Percentiles rank a stretch among this genome's conserved stretches.
These are phyloP conservation scores for Xylaria flabelliformis DNA, from an alignment of 495 filamentous ascomycete species.

Conservation along the genomic window DNA sequence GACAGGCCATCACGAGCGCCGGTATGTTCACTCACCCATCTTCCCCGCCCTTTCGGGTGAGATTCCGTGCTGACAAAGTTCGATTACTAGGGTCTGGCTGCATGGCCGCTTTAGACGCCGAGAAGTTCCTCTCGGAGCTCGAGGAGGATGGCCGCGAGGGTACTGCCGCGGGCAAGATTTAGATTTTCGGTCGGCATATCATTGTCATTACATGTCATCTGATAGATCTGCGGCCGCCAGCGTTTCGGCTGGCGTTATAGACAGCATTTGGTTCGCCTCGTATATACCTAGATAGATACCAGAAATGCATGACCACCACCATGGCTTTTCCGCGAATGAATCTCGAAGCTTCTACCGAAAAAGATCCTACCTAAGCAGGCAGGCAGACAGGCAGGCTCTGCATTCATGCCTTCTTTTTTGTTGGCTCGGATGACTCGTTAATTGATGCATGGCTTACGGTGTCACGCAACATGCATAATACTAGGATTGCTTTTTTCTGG, in stretches of 20 bases:
- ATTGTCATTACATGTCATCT: not conserved
- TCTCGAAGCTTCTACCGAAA: not conserved
- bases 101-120: conserved; percentile 91
- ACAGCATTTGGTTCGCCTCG: conserved; percentile 15
- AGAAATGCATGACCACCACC: conserved; percentile 8
- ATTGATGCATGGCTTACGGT: not conserved
- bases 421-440: not conserved
- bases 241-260: conserved; percentile 9
- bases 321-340: not conserved
- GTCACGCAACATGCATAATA: not conserved
- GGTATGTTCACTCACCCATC: conserved; percentile 62
- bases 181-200: not conserved
- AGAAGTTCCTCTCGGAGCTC: conserved; percentile 83
- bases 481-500: not conserved
- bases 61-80: conserved; percentile 42
- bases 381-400: not conserved
- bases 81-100: conserved; percentile 79
- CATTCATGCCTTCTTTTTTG: not conserved
- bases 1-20: conserved; percentile 97
- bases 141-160: conserved; percentile 58
- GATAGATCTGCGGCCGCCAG: conserved; percentile 15
- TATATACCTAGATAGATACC: conserved; percentile 22
- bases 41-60: not conserved
- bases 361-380: not conserved
- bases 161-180: conserved; percentile 41